Evolutionary conservation across 164 flowering plant genomes (phyloP).

Genomic region (Amborella trichopoda): DNA sequence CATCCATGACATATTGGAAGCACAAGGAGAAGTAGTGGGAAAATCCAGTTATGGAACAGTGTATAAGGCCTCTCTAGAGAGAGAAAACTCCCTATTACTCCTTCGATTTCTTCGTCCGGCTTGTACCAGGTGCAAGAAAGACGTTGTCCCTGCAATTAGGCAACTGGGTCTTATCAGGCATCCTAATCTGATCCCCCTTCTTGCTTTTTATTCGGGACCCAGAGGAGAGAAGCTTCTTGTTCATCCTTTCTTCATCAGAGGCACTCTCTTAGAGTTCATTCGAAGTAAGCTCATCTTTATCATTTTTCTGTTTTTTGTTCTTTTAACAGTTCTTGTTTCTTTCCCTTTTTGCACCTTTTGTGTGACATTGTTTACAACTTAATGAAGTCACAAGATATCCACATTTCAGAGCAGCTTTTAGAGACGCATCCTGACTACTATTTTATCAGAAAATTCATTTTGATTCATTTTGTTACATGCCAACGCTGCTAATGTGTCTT

Average conservation of each 20-base stretch:
- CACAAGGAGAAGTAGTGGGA: constrained; percentile 93
- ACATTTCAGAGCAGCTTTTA: too few species aligned
- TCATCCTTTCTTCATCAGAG: constrained; percentile 54
- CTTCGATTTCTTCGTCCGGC: constrained; percentile 80
- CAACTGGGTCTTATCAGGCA: constrained; percentile 58
- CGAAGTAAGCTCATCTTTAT: constrained; percentile 32
- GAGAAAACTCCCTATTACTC: constrained; percentile 25
- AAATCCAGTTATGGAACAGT: constrained; percentile 86
- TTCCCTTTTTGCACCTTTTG: too few species aligned
- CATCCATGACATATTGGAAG: constrained; percentile 65
- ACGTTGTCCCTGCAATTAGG: constrained; percentile 29
- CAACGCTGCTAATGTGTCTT: too few species aligned
- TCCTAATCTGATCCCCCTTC: constrained; percentile 73
- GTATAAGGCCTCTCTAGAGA: constrained; percentile 54
- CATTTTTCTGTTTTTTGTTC: constrained; percentile 1
- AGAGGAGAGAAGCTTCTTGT: constrained; percentile 90
- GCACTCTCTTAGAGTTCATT: constrained; percentile 63
- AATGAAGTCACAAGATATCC: too few species aligned
- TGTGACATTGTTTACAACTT: too few species aligned
- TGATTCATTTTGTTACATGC: too few species aligned
- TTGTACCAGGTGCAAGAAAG: constrained; percentile 30
- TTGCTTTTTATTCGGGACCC: constrained; percentile 67
- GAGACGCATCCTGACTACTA: too few species aligned
- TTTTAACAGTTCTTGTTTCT: too few species aligned
- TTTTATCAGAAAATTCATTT: too few species aligned